Evolutionary conservation across 1,139 yeast genomes (phyloP).

Genomic region (Kurtzmaniella quercitrusa): DNA sequence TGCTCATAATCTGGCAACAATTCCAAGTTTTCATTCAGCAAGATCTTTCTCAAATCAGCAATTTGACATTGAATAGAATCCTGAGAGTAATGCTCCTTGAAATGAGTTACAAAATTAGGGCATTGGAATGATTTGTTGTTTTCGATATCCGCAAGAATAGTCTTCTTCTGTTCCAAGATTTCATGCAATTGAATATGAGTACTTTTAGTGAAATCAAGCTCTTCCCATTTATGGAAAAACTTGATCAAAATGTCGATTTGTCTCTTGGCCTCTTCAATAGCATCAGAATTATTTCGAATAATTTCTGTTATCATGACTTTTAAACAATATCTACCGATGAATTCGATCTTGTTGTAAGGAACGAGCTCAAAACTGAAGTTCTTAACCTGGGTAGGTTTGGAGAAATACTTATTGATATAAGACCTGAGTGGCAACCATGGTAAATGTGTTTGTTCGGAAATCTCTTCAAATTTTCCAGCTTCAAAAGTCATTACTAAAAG

Average conservation of each 20-base stretch:
- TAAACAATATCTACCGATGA: constrained; percentile 44
- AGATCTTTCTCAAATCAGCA: constrained; percentile 50
- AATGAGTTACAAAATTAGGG: constrained; percentile 46
- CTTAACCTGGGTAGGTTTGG: constrained; percentile 21
- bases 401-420: constrained; percentile 20
- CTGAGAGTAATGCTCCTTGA: constrained; percentile 42
- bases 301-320: constrained; percentile 39
- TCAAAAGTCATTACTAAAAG: constrained; percentile 40
- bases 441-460: constrained; percentile 25
- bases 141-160: constrained; percentile 29
- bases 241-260: constrained; percentile 38
- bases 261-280: constrained; percentile 35
- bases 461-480: constrained; percentile 37
- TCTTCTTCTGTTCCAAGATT: constrained; percentile 40
- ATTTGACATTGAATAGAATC: constrained; percentile 48
- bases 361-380: constrained; percentile 40
- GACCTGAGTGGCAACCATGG: constrained; percentile 48
- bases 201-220: constrained; percentile 37
- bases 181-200: constrained; percentile 54
- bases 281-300: constrained; percentile 39
- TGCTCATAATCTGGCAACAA: constrained; percentile 92
- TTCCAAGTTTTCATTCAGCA: constrained; percentile 86
- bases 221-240: constrained; percentile 45
- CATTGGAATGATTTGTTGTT: constrained; percentile 21
- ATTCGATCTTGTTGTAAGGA: constrained; percentile 44